Conservation (phyloP, 2,329 filamentous ascomycete species). For the Penicillium sp. region DNA sequence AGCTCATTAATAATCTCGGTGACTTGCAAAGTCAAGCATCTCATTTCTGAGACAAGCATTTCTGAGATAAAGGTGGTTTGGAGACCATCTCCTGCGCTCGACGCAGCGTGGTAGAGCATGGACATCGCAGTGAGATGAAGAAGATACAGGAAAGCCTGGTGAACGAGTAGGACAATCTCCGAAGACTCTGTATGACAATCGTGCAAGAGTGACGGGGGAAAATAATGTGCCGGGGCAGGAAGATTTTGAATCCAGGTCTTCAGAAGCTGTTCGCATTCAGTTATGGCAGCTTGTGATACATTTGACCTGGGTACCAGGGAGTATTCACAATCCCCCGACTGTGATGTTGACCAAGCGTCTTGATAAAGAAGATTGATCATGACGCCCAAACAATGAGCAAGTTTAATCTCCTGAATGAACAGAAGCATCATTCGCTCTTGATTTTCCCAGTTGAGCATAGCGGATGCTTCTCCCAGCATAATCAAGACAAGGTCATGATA, state of each 20-base stretch:
- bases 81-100: not conserved
- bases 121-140: constrained; percentile 8
- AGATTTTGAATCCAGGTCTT: constrained; percentile 6
- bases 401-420: constrained; percentile 8
- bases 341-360: not conserved
- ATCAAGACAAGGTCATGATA: constrained; percentile 1
- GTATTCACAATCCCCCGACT: not conserved
- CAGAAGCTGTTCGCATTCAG: constrained; percentile 3
- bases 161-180: constrained; percentile 6
- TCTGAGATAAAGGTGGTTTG: not conserved
- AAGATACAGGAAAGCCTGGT: constrained; percentile 11
- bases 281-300: not conserved
- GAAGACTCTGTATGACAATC: not conserved
- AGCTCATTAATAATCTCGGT: constrained; percentile 9
- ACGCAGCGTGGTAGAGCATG: constrained; percentile 1
- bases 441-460: constrained; percentile 9
- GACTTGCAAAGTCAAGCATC: not conserved
- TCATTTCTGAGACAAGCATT: constrained; percentile 3
- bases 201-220: not conserved
- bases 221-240: constrained; percentile 6
- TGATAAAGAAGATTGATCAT: constrained; percentile 4
- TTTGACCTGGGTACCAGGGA: not conserved
- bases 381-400: constrained; percentile 4
- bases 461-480: constrained; percentile 5
- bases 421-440: constrained; percentile 10